Percentiles rank a stretch among this genome's conserved stretches.
Conservation (phyloP, 2,329 filamentous ascomycete genomes). For the Fonsecaea pugnacius region DNA sequence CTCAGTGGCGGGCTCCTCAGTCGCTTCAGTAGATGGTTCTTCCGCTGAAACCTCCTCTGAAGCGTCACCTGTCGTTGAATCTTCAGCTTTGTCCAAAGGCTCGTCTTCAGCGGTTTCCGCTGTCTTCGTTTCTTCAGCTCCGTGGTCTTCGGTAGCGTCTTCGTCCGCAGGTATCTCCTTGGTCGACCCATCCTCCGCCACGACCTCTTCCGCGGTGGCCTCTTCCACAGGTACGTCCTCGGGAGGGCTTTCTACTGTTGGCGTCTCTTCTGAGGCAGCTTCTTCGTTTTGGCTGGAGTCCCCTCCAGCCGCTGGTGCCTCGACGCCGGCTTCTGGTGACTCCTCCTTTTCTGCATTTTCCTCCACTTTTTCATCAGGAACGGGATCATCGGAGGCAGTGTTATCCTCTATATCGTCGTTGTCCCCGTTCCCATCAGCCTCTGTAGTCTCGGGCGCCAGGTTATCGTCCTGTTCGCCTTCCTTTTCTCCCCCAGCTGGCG, state of each 20-base stretch:
- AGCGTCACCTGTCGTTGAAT: constrained; percentile 9
- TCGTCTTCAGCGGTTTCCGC: constrained; percentile 27
- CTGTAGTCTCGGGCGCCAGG: neutral
- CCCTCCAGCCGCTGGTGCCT: constrained; percentile 22
- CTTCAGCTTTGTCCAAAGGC: constrained; percentile 15
- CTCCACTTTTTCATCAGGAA: neutral
- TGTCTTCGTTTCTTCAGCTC: constrained; percentile 28
- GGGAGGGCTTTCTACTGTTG: constrained; percentile 23
- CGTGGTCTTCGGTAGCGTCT: constrained; percentile 27
- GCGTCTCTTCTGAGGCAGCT: constrained; percentile 36
- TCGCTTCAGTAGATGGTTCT: constrained; percentile 19
- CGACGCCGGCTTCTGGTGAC: constrained; percentile 21
- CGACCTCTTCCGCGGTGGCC: constrained; percentile 17
- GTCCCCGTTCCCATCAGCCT: neutral
- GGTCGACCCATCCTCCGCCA: constrained; percentile 9
- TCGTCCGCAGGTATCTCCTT: constrained; percentile 15
- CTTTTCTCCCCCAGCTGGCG: constrained; percentile 22
- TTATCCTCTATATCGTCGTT: neutral
- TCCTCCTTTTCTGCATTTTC: neutral
- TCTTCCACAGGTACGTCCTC: constrained; percentile 8
- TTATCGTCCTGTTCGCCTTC: constrained; percentile 6
- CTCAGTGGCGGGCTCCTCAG: constrained; percentile 26
- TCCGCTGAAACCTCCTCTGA: constrained; percentile 22
- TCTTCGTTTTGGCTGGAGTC: constrained; percentile 19
- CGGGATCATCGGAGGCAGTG: neutral